Evolutionary conservation across 176 grass and related monocot species (phyloP).

Genomic region (Rhipidocladum racemiflorum): DNA sequence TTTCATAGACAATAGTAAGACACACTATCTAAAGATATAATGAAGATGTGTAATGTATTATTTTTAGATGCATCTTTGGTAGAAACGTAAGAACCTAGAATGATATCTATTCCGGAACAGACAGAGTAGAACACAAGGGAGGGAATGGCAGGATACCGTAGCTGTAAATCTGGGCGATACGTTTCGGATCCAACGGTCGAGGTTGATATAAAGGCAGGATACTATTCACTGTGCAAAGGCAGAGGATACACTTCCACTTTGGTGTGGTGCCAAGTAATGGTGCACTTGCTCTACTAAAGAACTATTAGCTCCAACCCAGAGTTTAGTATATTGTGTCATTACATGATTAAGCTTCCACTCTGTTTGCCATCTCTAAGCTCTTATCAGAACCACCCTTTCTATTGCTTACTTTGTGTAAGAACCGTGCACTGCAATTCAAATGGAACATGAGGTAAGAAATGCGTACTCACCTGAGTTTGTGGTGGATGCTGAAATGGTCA

Average conservation of each 20-base stretch:
- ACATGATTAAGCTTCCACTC: not conserved
- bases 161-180: too few relatives aligned
- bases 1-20: too few relatives aligned
- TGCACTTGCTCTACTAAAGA: not conserved
- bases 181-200: too few relatives aligned
- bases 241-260: not conserved
- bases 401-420: not conserved
- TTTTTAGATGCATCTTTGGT: too few relatives aligned
- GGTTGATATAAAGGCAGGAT: too few relatives aligned
- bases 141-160: too few relatives aligned
- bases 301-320: not conserved
- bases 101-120: too few relatives aligned
- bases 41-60: too few relatives aligned
- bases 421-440: not conserved
- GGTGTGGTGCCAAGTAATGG: not conserved
- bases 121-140: too few relatives aligned
- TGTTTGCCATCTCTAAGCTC: not conserved
- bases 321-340: not conserved
- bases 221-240: too few relatives aligned
- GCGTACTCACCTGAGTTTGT: conserved; percentile 35
- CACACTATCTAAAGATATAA: too few relatives aligned
- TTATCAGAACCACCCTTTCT: not conserved
- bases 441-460: not conserved
- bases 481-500: conserved; percentile 42
- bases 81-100: too few relatives aligned